Percentiles rank a stretch among this genome's conserved stretches.
These are phyloP conservation scores for Cadophora gregata DNA, from an alignment of 2,329 filamentous ascomycete species.

Conservation along the genomic window DNA sequence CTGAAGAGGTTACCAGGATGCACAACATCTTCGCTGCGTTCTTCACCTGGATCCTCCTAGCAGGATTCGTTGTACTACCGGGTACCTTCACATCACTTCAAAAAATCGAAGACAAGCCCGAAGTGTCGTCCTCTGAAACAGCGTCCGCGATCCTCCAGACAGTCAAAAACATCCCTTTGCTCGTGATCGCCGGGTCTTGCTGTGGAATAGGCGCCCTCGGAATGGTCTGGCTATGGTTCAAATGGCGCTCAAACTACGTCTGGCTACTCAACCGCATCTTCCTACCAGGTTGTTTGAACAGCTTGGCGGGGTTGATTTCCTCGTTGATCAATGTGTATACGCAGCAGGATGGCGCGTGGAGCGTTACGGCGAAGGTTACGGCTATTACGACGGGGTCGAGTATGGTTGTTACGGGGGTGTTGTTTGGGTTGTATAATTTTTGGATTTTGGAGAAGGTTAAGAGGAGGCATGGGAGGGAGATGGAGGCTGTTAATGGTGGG, in stretches of 20 bases:
- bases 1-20: constrained; percentile 10
- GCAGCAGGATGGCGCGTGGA: constrained; percentile 37
- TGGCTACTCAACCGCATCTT: constrained; percentile 42
- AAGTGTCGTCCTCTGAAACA: constrained; percentile 20
- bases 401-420: constrained; percentile 32
- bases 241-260: constrained; percentile 36
- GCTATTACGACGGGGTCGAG: constrained; percentile 34
- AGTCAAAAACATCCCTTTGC: constrained; percentile 37
- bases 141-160: constrained; percentile 27
- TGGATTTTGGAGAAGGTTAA: constrained; percentile 37
- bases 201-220: constrained; percentile 37
- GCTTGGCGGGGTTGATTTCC: constrained; percentile 37
- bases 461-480: constrained; percentile 37
- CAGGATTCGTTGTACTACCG: constrained; percentile 42
- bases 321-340: constrained; percentile 41
- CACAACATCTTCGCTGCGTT: constrained; percentile 42
- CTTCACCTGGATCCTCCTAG: constrained; percentile 42
- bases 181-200: constrained; percentile 35
- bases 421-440: constrained; percentile 42
- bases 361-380: constrained; percentile 39
- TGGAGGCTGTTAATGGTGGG: constrained; percentile 24
- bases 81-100: constrained; percentile 40
- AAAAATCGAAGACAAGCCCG: constrained; percentile 15
- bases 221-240: constrained; percentile 38
- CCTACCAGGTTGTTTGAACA: constrained; percentile 40